phyloP scores from a whole-genome alignment of 371 early-diverging fungal species.

The Batkoa obscura region DNA sequence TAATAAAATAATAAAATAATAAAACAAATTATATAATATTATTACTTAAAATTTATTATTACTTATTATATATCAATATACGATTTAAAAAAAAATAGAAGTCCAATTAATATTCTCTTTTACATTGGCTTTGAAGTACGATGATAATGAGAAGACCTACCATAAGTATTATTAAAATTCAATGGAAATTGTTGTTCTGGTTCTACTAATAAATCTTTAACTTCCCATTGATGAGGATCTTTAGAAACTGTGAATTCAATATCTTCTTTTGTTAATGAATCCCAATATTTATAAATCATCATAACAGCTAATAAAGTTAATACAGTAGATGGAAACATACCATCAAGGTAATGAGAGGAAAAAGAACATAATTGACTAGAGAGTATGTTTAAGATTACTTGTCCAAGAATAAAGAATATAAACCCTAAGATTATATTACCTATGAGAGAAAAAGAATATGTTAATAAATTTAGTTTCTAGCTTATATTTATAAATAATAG shows the following conservation, averaged over 20 bases:
- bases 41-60: no score
- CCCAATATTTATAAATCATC: slow-evolving; percentile 99
- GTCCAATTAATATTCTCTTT: no score
- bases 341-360: slow-evolving; percentile 89
- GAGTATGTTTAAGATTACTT: slow-evolving; percentile 59
- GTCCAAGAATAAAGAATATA: slow-evolving; percentile 67
- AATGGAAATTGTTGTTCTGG: no score
- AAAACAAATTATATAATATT: no score
- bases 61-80: no score
- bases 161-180: no score
- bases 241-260: slow-evolving; percentile 88
- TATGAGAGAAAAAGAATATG: slow-evolving; percentile 7
- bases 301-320: slow-evolving; percentile 84
- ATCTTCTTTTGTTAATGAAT: slow-evolving; percentile 94
- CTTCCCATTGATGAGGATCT: slow-evolving; percentile 83
- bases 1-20: no score
- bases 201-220: slow-evolving; percentile 53
- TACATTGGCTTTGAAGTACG: background rate
- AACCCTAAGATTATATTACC: slow-evolving; percentile 78
- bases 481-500: background rate
- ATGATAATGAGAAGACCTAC: background rate
- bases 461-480: slow-evolving; percentile 1
- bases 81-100: no score
- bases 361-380: slow-evolving; percentile 59
- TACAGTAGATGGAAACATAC: slow-evolving; percentile 84